phyloP scores from a whole-genome alignment of 2,329 filamentous ascomycete genomes.

The Arthroderma sp. region DNA sequence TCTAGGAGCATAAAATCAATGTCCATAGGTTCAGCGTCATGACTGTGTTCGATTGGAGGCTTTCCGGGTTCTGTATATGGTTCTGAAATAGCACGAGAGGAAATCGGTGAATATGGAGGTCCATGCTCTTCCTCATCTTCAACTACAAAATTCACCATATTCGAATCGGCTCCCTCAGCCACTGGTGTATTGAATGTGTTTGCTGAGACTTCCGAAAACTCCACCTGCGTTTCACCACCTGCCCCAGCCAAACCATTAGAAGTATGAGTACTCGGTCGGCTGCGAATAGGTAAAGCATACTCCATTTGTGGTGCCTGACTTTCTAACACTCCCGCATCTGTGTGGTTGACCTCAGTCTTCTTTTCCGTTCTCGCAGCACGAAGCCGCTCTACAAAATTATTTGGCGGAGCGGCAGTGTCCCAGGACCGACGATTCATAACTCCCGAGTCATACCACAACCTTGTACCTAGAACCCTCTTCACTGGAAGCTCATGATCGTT shows the following conservation, averaged over 20 bases:
- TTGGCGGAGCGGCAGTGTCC: slow-evolving; percentile 5
- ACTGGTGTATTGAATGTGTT: too few species aligned
- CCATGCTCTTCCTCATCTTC: slow-evolving; percentile 1
- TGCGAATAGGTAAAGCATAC: too few species aligned
- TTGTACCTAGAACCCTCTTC: slow-evolving; percentile 8
- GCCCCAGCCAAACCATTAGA: too few species aligned
- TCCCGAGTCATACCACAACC: slow-evolving; percentile 10
- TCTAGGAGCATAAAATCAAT: background rate
- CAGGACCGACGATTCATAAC: background rate
- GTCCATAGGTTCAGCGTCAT: background rate
- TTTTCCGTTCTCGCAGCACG: slow-evolving; percentile 10
- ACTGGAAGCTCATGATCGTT: slow-evolving; percentile 4
- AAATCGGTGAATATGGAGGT: slow-evolving; percentile 5
- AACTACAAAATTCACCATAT: too few species aligned
- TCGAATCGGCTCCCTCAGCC: background rate
- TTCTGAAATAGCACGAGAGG: background rate
- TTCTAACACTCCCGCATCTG: too few species aligned
- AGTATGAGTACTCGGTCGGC: too few species aligned
- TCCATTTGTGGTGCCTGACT: too few species aligned
- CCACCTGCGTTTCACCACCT: too few species aligned
- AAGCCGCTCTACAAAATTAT: slow-evolving; percentile 8
- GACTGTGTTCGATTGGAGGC: background rate
- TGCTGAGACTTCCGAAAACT: too few species aligned
- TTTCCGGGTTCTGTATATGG: background rate
- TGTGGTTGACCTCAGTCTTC: background rate